Base-by-base conservation (phyloP, 805 yeast genomes). In the Metschnikowia drakensbergensis region DNA sequence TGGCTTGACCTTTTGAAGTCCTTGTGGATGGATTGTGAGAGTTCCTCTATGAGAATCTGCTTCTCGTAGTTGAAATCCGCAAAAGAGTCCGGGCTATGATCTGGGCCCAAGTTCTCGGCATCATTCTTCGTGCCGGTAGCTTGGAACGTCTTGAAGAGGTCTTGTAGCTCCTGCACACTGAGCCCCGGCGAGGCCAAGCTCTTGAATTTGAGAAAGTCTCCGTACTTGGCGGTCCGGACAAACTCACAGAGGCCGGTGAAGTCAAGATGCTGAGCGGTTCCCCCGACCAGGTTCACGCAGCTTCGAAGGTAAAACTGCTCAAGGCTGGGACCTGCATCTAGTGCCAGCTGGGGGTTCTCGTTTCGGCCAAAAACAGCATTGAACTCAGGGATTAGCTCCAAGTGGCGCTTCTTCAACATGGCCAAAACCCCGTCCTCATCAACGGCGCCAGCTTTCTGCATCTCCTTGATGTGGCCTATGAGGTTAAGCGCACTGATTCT, bases 31-130 rank as follows among this genome's bases (percentile, higher is more conserved):
- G 48, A 35, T 25, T 45, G 50, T 13, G 59, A 57, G 32, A 59
- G 49, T 1, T 51, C 46, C 48, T 71, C 76, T 2, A 71, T 53
- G 13, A 58, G 47, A n/a, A 58, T 47, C 46, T 71, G 72, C 46
- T 63, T 65, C 10, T 37, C 23, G 28, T 41, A 46, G 50, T 63
- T 63, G 54, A 58, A 64, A 3, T 41, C 43, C 11, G 53, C 6
- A 22, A 7, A 10, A 13, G 3, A 10, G 13, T 30, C 4, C n/a
- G 9, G 9, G 33, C 11, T 11, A 11, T 11, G 17, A 17, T 17
- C 17, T 17, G 17, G 17, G 17, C 17, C 17, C 17, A 17, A 17
- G 17, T 17, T 17, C 17, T 17, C 17, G 17, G 17, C 17, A 17
- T 17, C 17, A 17, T 2, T 17, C 17, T 17, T 17, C 17, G 17